phyloP scores from a whole-genome alignment of 805 yeast genomes.

The Wickerhamomyces hampshirensis region DNA sequence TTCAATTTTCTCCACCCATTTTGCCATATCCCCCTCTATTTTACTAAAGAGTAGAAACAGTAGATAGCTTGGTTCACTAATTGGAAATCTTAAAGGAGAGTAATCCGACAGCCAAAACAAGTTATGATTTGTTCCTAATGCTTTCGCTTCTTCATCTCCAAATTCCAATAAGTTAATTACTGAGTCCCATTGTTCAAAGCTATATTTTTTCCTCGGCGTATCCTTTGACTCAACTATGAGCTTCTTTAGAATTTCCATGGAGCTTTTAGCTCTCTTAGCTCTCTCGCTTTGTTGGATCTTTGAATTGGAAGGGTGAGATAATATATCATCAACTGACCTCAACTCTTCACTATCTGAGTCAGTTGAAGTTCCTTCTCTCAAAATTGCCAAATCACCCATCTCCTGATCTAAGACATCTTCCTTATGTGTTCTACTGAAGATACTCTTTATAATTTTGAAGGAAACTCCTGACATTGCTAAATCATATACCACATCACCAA shows the following conservation, averaged over 20 bases:
- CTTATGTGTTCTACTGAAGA: conserved; percentile 6
- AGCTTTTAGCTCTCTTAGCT: conserved; percentile 3
- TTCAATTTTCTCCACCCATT: conserved; percentile 5
- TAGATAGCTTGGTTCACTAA: conserved; percentile 64
- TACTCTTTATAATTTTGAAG: conserved; percentile 2
- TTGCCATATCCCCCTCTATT: conserved; percentile 14
- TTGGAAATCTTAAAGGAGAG: conserved; percentile 68
- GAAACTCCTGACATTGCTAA: conserved; percentile 19
- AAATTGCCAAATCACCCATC: neutral
- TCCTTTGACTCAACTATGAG: conserved; percentile 13
- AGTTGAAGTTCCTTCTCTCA: conserved; percentile 3
- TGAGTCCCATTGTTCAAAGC: conserved; percentile 48
- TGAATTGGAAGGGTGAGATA: conserved; percentile 6
- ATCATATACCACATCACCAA: conserved; percentile 56
- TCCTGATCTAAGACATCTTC: neutral
- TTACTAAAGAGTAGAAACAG: conserved; percentile 31
- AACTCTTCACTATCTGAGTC: conserved; percentile 12
- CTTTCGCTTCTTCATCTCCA: conserved; percentile 17
- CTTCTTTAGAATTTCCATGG: conserved; percentile 19
- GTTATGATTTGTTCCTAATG: conserved; percentile 21
- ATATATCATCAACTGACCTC: conserved; percentile 13
- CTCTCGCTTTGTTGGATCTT: conserved; percentile 1
- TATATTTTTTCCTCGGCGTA: conserved; percentile 32
- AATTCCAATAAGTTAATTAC: conserved; percentile 31
- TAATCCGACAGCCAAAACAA: conserved; percentile 60